Percentiles rank a stretch among this genome's conserved stretches.
Evolutionary conservation across 495 filamentous ascomycete species (phyloP).

Genomic region (Lophiotrema nucula): DNA sequence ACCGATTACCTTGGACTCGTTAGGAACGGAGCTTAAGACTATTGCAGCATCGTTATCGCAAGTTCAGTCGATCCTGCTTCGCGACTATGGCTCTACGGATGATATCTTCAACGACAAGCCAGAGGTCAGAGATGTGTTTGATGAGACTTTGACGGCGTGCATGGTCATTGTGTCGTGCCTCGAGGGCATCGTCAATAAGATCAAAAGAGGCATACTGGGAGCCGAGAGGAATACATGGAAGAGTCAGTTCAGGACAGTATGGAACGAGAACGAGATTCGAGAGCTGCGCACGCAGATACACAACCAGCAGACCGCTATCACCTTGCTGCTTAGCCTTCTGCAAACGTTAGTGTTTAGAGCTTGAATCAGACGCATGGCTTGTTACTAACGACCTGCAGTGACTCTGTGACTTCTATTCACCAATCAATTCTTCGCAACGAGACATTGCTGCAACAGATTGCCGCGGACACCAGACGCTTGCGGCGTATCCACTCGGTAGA

Average conservation of each 20-base stretch:
- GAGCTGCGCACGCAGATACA: not conserved
- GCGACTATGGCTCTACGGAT: not conserved
- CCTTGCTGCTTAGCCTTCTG: not conserved
- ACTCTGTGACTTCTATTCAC: not conserved
- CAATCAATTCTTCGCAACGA: not conserved
- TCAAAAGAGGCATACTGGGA: constrained; percentile 1
- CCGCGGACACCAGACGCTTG: not conserved
- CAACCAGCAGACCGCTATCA: constrained; percentile 5
- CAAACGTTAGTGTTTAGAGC: constrained; percentile 2
- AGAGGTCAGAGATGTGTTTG: not conserved
- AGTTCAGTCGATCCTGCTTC: constrained; percentile 6
- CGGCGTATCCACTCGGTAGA: not conserved
- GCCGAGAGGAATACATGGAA: not conserved
- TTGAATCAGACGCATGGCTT: not conserved
- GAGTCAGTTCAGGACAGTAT: constrained; percentile 8
- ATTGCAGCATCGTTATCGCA: constrained; percentile 2
- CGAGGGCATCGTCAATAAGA: not conserved
- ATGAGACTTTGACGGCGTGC: constrained; percentile 2
- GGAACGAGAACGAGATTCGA: constrained; percentile 12
- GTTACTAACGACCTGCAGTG: not conserved
- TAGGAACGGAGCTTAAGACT: constrained; percentile 1
- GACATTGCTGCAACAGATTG: not conserved
- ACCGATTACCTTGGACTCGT: not conserved
- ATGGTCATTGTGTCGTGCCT: not conserved
- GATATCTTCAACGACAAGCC: not conserved